Conservation (phyloP, 805 yeast genomes). For the Nakazawaea holstii region DNA sequence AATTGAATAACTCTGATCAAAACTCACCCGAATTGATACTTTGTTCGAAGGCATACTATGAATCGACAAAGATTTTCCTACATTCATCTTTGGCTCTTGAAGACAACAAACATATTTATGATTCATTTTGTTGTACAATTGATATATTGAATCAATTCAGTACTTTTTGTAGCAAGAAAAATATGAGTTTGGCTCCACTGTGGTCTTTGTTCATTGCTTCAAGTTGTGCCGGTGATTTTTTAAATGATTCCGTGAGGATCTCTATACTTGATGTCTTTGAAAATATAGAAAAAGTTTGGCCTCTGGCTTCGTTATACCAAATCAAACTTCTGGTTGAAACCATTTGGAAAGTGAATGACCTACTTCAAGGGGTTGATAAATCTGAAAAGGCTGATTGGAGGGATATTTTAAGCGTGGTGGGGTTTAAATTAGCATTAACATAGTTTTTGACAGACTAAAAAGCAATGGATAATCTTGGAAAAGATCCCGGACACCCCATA, state of each 20-base stretch:
- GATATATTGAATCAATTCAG: constrained; percentile 7
- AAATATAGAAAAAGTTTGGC: constrained; percentile 21
- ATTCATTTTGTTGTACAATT: constrained; percentile 7
- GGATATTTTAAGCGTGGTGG: constrained; percentile 19
- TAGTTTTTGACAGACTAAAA: no score
- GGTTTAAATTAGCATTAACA: constrained; percentile 22
- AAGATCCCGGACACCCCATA: neutral
- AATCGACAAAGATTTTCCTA: constrained; percentile 16
- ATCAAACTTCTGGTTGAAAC: constrained; percentile 20
- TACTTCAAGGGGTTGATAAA: constrained; percentile 6
- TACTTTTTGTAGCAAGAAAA: neutral
- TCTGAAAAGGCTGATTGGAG: constrained; percentile 22
- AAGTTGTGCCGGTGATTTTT: constrained; percentile 13
- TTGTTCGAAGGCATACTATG: constrained; percentile 19
- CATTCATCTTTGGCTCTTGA: constrained; percentile 11
- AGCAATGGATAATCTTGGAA: no score
- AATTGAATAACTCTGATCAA: constrained; percentile 1
- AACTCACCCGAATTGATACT: constrained; percentile 10
- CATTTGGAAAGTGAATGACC: constrained; percentile 24
- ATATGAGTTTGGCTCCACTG: constrained; percentile 21
- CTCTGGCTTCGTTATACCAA: constrained; percentile 19
- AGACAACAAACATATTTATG: constrained; percentile 8
- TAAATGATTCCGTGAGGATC: constrained; percentile 15
- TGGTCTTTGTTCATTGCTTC: constrained; percentile 26
- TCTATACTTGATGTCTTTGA: constrained; percentile 17